Evolutionary conservation across 2,329 filamentous ascomycete genomes (phyloP).

Genomic region (Talaromyces sp.): DNA sequence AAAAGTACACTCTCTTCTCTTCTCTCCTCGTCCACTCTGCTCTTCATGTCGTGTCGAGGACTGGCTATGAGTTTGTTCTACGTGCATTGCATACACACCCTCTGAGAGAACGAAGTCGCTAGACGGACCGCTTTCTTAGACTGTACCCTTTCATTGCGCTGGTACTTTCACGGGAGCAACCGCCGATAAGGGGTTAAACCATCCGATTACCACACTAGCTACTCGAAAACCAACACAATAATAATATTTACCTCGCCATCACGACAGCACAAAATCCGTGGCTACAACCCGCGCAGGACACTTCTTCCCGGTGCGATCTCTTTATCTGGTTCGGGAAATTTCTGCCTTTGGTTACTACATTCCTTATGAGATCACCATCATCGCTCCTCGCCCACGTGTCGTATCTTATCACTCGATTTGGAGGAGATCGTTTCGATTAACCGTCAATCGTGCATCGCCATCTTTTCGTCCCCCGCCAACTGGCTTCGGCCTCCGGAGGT

Average conservation of each 20-base stretch:
- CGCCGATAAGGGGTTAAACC: slow-evolving; percentile 12
- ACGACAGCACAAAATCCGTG: background rate
- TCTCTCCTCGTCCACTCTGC: background rate
- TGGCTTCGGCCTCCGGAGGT: slow-evolving; percentile 17
- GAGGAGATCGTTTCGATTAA: background rate
- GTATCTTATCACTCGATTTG: background rate
- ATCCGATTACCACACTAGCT: background rate
- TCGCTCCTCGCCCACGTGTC: background rate
- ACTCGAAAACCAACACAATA: background rate
- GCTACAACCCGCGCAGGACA: slow-evolving; percentile 8
- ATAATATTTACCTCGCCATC: background rate
- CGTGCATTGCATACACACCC: background rate
- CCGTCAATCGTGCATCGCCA: background rate
- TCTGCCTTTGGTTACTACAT: background rate
- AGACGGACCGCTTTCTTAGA: background rate
- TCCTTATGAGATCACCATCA: slow-evolving; percentile 5
- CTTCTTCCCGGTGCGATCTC: background rate
- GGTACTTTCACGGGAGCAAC: slow-evolving; percentile 11
- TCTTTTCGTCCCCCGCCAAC: background rate
- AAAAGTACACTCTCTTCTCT: background rate
- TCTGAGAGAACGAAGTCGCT: background rate
- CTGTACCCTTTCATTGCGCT: background rate
- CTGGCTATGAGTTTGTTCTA: slow-evolving; percentile 5
- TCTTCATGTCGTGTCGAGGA: background rate
- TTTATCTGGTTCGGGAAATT: background rate